Base-by-base conservation (phyloP, 345 rosid species). In the Dipteronia sinensis region DNA sequence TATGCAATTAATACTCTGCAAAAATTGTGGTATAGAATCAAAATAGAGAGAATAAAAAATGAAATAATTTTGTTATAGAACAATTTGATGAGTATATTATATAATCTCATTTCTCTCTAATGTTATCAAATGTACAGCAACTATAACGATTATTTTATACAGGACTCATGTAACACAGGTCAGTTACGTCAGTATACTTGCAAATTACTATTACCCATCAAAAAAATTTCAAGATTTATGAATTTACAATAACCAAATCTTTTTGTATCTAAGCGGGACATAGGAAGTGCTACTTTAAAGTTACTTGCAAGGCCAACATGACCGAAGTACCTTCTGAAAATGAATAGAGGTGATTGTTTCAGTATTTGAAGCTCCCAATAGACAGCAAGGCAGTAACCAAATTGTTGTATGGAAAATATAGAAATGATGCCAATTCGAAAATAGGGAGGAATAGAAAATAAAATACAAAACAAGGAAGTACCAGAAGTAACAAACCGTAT, bases 1-100 rank as follows among this genome's bases (percentile, higher is more conserved):
- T 85, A 91, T 75, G 92, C 96, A 81, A 91, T 86, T 82, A 89
- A 70, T 66, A 88, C 80, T 80, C 96, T 91, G 93, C 86, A 80
- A 85, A 78, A 69, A 68, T 58, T 69, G 23, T 9, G 75, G 7
- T 53, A 4, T n/a, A 29, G 29, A 46, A 78, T 72, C 34, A 58
- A 27, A n/a, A 40, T 10, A 10, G 65, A 22, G 42, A 29, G 73
- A 51, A 46, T 59, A 59, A 10, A 63, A 6, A 25, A 61, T 10
- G 17, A 65, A 69, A 71, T 34, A 62, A 38, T 42, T 69, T 76
- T 58, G 19, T 72, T 20, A 27, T 23, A 69, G 61, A 44, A 29
- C 46, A 63, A 46, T 59, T 69, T 22, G 62, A 69, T 64, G 59
- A 59, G 34, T 56, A 68, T 7, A 75, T 49, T 27, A 31, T 58